Evolutionary conservation across 768 basidiomycete species (phyloP).

Genomic region (Macrolepiota dolichaula): DNA sequence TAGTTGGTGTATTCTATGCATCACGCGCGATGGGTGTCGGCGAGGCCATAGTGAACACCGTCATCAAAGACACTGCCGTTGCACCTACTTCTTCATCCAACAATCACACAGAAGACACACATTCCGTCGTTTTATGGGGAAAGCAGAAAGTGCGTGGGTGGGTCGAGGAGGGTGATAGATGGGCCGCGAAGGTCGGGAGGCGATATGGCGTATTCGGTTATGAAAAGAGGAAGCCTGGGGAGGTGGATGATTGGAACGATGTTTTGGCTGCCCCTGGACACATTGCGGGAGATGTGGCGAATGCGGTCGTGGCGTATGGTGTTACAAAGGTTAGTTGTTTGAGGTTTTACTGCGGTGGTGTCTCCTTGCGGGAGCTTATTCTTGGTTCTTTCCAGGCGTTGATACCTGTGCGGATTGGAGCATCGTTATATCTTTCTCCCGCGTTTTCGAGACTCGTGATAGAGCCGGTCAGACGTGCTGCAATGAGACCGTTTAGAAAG

Average conservation of each 20-base stretch:
- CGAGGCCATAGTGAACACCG: conserved; percentile 50
- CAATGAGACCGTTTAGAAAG: conserved; percentile 30
- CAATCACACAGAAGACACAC: conserved; percentile 3
- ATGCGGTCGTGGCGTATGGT: conserved; percentile 79
- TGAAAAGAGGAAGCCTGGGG: conserved; percentile 43
- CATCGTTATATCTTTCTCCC: conserved; percentile 72
- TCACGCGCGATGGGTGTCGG: conserved; percentile 69
- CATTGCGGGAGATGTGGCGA: conserved; percentile 75
- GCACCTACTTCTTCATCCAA: not conserved
- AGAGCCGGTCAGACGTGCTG: conserved; percentile 50
- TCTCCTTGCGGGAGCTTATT: not conserved
- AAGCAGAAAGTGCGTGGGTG: conserved; percentile 46
- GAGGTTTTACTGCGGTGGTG: not conserved
- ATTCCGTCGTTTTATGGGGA: conserved; percentile 32
- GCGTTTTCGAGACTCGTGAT: conserved; percentile 65
- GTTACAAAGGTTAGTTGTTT: conserved; percentile 59
- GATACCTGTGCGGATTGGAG: conserved; percentile 67
- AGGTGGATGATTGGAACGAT: conserved; percentile 21
- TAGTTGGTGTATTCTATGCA: conserved; percentile 70
- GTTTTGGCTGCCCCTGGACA: conserved; percentile 28
- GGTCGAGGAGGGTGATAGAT: conserved; percentile 75
- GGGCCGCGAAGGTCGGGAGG: conserved; percentile 67
- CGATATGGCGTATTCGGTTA: conserved; percentile 83
- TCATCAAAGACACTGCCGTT: conserved; percentile 22
- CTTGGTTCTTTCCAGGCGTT: conserved; percentile 48